Base-by-base conservation (phyloP, 345 rosid genomes). In the Odontarrhena argentea region DNA sequence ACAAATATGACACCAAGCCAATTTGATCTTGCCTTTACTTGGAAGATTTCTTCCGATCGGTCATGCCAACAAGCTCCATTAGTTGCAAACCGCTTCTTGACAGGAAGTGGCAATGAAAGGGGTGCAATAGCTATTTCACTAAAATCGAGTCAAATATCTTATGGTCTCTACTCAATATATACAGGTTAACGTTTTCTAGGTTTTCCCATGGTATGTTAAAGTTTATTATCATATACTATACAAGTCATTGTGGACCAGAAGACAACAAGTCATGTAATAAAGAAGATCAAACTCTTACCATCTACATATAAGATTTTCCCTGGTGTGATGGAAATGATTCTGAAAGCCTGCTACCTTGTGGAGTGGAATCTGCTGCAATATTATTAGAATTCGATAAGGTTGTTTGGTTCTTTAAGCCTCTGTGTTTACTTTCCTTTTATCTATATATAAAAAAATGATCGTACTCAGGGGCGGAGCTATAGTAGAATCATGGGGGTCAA, bases 351-450 rank as follows among this genome's bases (percentile, higher is more conserved):
- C 74, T 91, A 58, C 96, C 99, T 47, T 91, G 96, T 60, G 63
- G 61, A 48, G 73, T 83, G 68, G 83, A 82, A 70, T 91, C 96
- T 67, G 85, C 86, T 69, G 86, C 92, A 53, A 81, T 91, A 55
- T 84, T 86, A 38, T 59, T 95, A 58, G 99, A 95, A 58, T 91
- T 88, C 71, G 96, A 95, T 70, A 95, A 95, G 99, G 97, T 91
- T 71, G 18, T 61, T 14, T 60, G 11, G 11, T 67, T 61, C n/a
- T 60, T 2, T 7, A 7, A 26, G 12, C 47, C 38, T 47, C 38
- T 11, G 26, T 49, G 53, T 59, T 13, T 32, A 10, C 1, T 25
- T 56, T 55, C 28, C n/a, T 46, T 63, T 50, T 28, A 37, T 25
- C 22, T 42, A 24, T 40, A 28, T 52, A 56, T 9, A 49, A 40